Percentiles rank a stretch among this genome's conserved stretches.
phyloP scores from a whole-genome alignment of 192 early-diverging fungal genomes.

The Entomortierella chlamydospora region DNA sequence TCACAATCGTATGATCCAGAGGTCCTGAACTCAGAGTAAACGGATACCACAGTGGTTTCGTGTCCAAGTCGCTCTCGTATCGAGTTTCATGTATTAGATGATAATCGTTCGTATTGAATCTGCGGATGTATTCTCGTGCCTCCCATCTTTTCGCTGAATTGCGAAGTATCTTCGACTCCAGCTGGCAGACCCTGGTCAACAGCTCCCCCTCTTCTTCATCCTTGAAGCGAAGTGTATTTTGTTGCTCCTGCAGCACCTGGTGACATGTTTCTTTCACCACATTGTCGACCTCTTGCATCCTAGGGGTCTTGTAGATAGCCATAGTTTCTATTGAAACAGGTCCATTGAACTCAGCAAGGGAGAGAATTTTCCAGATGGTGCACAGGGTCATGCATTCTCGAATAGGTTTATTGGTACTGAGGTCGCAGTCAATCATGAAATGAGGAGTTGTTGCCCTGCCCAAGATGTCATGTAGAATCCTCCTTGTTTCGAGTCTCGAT shows the following conservation, averaged over 20 bases:
- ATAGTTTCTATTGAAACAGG: neutral
- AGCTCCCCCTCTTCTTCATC: neutral
- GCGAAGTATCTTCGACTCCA: neutral
- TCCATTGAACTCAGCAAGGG: neutral
- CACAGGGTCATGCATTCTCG: conserved; percentile 9
- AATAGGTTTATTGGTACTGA: conserved; percentile 5
- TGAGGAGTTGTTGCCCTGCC: neutral
- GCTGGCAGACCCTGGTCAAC: neutral
- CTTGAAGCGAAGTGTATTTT: neutral
- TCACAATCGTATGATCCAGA: neutral
- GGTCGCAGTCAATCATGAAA: conserved; percentile 23
- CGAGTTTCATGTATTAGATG: neutral
- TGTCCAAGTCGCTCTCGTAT: neutral
- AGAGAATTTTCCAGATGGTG: conserved; percentile 8
- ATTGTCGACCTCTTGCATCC: neutral
- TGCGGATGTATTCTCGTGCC: neutral
- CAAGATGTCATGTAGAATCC: neutral
- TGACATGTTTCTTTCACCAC: neutral
- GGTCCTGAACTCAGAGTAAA: neutral
- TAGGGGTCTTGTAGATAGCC: neutral
- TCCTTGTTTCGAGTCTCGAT: neutral
- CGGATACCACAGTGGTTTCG: neutral
- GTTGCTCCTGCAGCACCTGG: neutral
- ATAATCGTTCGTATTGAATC: neutral
- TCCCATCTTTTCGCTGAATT: neutral